Conservation (phyloP, 2,329 filamentous ascomycete genomes). For the Trichoderma breve region DNA sequence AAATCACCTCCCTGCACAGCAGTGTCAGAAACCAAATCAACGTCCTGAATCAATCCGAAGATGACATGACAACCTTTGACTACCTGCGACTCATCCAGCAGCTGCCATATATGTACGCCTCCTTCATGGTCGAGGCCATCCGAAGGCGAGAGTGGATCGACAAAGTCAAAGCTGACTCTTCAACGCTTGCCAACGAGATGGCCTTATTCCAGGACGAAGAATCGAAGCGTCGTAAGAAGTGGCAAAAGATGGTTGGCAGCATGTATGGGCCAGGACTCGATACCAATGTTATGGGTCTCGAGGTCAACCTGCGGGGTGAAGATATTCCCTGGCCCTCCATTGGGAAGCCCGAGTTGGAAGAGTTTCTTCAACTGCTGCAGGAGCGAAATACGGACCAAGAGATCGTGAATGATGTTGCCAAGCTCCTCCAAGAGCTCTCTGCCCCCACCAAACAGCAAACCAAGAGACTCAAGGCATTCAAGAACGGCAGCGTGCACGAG, state of each 20-base stretch:
- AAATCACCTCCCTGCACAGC: constrained; percentile 72
- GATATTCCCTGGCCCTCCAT: constrained; percentile 77
- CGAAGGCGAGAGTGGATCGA: constrained; percentile 87
- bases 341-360: constrained; percentile 70
- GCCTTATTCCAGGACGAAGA: constrained; percentile 91
- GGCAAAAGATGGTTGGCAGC: constrained; percentile 81
- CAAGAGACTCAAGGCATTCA: constrained; percentile 88
- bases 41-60: constrained; percentile 67
- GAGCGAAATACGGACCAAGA: constrained; percentile 62
- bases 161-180: constrained; percentile 84
- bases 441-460: constrained; percentile 82
- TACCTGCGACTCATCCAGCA: constrained; percentile 76
- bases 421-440: constrained; percentile 75
- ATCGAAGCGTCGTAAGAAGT: constrained; percentile 80
- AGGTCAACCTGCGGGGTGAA: constrained; percentile 80
- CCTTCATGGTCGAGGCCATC: constrained; percentile 81
- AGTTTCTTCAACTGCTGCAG: constrained; percentile 67
- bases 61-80: constrained; percentile 78
- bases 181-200: constrained; percentile 87
- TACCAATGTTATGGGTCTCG: constrained; percentile 69
- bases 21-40: constrained; percentile 71
- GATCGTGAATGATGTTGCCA: constrained; percentile 68
- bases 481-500: constrained; percentile 93
- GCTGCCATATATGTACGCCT: constrained; percentile 85
- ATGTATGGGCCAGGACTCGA: constrained; percentile 68